Conservation (phyloP, 495 filamentous ascomycete species). For the Chaetomium cochliodes region DNA sequence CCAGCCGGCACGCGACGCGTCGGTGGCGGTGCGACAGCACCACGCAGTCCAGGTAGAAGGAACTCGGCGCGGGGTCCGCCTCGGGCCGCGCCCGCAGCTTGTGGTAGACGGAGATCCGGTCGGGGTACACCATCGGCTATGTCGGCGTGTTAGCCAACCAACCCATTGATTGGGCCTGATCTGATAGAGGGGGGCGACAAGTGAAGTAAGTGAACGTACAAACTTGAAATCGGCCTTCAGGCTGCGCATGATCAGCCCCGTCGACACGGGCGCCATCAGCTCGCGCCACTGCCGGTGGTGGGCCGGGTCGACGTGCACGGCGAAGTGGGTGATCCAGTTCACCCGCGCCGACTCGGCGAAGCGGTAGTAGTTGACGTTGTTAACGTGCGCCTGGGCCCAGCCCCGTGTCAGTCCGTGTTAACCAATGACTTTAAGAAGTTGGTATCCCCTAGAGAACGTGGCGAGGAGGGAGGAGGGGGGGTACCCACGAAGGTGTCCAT, state of each 20-base stretch:
- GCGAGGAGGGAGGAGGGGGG: background rate
- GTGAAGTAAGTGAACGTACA: slow-evolving; percentile 59
- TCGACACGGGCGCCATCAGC: slow-evolving; percentile 61
- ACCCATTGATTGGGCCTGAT: background rate
- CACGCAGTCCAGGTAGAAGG: slow-evolving; percentile 54
- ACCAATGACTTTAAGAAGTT: too few relatives aligned
- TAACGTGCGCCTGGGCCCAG: slow-evolving; percentile 82
- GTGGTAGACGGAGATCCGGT: slow-evolving; percentile 85
- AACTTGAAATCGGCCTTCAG: slow-evolving; percentile 91
- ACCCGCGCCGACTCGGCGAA: slow-evolving; percentile 84
- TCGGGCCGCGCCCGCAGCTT: slow-evolving; percentile 58
- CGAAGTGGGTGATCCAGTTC: slow-evolving; percentile 80
- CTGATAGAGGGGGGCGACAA: background rate
- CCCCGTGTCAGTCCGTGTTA: too few relatives aligned
- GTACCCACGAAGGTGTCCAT: slow-evolving; percentile 62
- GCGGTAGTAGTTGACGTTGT: slow-evolving; percentile 71
- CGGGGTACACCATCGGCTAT: slow-evolving; percentile 86
- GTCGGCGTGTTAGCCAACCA: background rate
- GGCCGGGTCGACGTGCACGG: slow-evolving; percentile 62
- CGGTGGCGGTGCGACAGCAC: slow-evolving; percentile 79
- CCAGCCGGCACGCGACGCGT: slow-evolving; percentile 72
- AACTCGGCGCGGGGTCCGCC: slow-evolving; percentile 30
- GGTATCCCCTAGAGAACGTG: too few relatives aligned
- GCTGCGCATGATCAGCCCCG: slow-evolving; percentile 75
- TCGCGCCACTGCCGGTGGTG: slow-evolving; percentile 67